Conservation (phyloP, 2,329 filamentous ascomycete species). For the Dactylellina drechsleri region DNA sequence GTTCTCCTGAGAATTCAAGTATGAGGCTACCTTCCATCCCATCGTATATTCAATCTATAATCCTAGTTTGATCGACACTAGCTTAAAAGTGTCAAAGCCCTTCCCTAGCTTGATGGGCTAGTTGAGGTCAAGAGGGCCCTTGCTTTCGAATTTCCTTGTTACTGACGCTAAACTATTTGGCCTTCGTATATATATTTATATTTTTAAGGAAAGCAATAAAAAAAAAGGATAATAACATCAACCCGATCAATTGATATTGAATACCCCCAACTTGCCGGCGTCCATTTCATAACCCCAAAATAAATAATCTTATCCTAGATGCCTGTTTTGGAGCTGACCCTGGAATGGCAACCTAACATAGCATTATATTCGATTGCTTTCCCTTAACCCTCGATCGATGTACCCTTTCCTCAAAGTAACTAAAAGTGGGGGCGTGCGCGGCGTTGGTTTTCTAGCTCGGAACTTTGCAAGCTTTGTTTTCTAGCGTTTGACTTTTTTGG, state of each 20-base stretch:
- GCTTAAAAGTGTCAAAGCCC: constrained; percentile 5
- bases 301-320: constrained; percentile 22
- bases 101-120: no score
- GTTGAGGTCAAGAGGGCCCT: no score
- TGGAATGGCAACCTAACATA: constrained; percentile 39
- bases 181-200: no score
- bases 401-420: constrained; percentile 15
- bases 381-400: constrained; percentile 19
- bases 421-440: constrained; percentile 15
- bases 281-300: background rate
- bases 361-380: background rate
- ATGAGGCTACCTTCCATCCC: background rate
- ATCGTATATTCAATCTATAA: constrained; percentile 6
- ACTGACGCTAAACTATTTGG: no score
- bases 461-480: constrained; percentile 33
- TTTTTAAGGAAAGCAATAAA: no score
- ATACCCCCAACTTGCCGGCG: no score
- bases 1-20: background rate
- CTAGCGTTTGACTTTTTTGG: constrained; percentile 8
- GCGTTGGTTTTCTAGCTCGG: constrained; percentile 11
- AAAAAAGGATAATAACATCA: no score
- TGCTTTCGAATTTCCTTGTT: no score
- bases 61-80: constrained; percentile 31
- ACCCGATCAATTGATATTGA: no score
- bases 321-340: constrained; percentile 28